These are phyloP conservation scores for Penicillium atrosanguineum DNA, from an alignment of 495 filamentous ascomycete species.

Conservation along the genomic window DNA sequence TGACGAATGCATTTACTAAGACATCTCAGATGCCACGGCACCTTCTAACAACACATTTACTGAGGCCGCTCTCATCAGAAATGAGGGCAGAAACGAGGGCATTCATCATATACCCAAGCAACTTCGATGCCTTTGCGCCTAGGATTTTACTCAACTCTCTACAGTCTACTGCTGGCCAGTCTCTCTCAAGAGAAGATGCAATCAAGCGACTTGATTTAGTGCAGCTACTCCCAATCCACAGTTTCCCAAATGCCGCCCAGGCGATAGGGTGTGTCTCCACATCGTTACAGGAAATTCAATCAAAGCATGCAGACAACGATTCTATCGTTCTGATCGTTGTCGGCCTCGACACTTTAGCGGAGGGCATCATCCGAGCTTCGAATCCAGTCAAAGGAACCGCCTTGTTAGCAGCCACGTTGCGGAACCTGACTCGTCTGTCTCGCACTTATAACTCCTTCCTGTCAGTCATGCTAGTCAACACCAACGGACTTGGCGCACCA, in stretches of 20 bases:
- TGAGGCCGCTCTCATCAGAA: conserved; percentile 7
- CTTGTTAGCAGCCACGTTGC: conserved; percentile 31
- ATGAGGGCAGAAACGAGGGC: conserved; percentile 23
- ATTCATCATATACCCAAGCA: conserved; percentile 66
- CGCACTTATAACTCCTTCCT: conserved; percentile 26
- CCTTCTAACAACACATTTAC: conserved; percentile 15
- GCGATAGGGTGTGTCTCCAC: conserved; percentile 36
- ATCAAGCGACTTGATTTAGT: conserved; percentile 37
- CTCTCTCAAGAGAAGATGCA: conserved; percentile 32
- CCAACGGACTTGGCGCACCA: conserved; percentile 30
- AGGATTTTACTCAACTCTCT: conserved; percentile 58
- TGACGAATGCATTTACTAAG: neutral
- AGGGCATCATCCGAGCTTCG: conserved; percentile 39
- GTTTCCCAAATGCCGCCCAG: conserved; percentile 32
- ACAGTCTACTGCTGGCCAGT: conserved; percentile 12
- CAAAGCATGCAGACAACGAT: conserved; percentile 2
- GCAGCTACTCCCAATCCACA: conserved; percentile 37
- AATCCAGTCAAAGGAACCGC: conserved; percentile 41
- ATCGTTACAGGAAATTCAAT: conserved; percentile 16
- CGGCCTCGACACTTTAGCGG: conserved; percentile 40
- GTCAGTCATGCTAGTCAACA: conserved; percentile 42
- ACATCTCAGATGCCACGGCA: conserved; percentile 15
- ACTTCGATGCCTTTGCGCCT: conserved; percentile 77
- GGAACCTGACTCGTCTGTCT: conserved; percentile 34
- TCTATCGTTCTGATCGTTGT: conserved; percentile 32